Base-by-base conservation (phyloP, 345 rosid genomes). In the Atalantia buxifolia region DNA sequence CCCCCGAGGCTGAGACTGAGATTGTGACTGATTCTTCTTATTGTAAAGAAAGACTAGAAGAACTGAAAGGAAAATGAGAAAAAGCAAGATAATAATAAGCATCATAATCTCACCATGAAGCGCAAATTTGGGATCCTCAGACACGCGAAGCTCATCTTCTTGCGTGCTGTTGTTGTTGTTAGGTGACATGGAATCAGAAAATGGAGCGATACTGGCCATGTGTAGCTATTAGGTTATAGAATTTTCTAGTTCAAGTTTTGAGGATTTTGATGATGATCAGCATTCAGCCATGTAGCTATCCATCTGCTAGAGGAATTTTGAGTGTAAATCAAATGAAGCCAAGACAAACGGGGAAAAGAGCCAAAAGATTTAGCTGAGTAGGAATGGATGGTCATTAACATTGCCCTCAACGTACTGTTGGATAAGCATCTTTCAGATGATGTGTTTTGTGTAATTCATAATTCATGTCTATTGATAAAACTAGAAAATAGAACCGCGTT, bases 91-190 rank as follows among this genome's bases (percentile, higher is more conserved):
- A 5, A 86, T 31, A 63, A 84, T 78, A 7, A 86, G 76, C 87
- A 90, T 28, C 89, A 77, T 81, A 60, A 86, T 83, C 85, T 86
- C 85, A 64, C 93, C 93, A 25, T 85, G 84, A 69, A 84, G 77
- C 2, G 87, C 89, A n/a, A 84, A 90, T 70, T 86, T 59, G 5
- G 73, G 83, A 61, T 88, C 93, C 8, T 66, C 62, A 33, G 88
- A 86, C 55, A 78, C 18, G 6, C 13, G 80, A 66, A 81, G 77
- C 79, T 81, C 83, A 21, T 50, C 81, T 25, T 36, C 56, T 7
- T 57, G 7, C 5, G 69, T 74, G 60, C 60, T 73, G 40, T 38
- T 66, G 28, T 67, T 75, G 38, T 45, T 66, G 22, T 61, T 67
- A 65, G 83, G 64, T 10, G 71, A 68, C 74, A 66, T 35, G 2